These are phyloP conservation scores for Carex cristatella DNA, from an alignment of 176 grass and related monocot genomes.

Conservation along the genomic window DNA sequence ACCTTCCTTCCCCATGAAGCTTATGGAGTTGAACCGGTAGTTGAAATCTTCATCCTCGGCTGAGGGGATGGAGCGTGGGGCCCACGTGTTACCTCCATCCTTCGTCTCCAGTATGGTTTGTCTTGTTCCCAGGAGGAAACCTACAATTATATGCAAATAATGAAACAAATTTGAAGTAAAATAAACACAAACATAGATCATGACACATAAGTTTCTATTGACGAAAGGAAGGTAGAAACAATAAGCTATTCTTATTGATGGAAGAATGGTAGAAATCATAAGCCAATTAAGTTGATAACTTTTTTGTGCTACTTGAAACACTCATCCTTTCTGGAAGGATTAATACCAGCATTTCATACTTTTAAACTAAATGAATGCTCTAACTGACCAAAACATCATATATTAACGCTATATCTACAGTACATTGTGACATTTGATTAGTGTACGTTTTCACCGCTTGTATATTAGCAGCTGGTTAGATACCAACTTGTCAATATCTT, in stretches of 20 bases:
- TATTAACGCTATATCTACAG: not conserved
- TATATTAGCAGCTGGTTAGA: not conserved
- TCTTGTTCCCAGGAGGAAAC: constrained; percentile 84
- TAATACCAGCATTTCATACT: not conserved
- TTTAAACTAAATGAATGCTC: not conserved
- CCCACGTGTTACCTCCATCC: constrained; percentile 70
- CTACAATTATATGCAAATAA: constrained; percentile 26
- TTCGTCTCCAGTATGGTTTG: constrained; percentile 93
- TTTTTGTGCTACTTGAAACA: not conserved
- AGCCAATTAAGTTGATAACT: not conserved
- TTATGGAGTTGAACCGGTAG: constrained; percentile 93
- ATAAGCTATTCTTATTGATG: not conserved
- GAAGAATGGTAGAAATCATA: not conserved
- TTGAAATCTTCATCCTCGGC: constrained; percentile 98
- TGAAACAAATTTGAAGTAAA: not conserved
- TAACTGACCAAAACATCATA: not conserved
- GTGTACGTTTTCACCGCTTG: not conserved
- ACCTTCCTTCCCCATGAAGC: constrained; percentile 87
- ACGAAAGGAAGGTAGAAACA: not conserved
- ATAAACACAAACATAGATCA: not conserved
- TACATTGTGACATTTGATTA: not conserved
- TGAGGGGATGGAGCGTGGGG: constrained; percentile 73
- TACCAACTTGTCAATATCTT: not conserved
- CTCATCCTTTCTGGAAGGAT: not conserved
- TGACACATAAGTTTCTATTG: not conserved